These are phyloP conservation scores for Jatropha multifida DNA, from an alignment of 441 rosid species.

Conservation along the genomic window DNA sequence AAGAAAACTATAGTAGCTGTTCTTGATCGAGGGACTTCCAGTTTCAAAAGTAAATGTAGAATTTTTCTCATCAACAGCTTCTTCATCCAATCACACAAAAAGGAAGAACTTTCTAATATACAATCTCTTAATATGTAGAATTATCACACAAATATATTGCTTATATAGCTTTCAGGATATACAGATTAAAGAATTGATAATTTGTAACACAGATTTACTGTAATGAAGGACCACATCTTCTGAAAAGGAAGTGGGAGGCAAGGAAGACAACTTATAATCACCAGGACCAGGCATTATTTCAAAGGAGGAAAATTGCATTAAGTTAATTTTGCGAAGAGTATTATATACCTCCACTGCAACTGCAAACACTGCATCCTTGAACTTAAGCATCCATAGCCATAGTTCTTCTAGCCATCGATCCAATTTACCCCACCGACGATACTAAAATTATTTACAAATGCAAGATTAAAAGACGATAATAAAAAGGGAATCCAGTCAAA, in stretches of 20 bases:
- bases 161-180: not conserved
- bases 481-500: not conserved
- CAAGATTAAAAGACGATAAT: not conserved
- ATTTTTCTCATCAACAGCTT: not conserved
- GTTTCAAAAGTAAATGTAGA: constrained; percentile 1
- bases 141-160: not conserved
- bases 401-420: constrained; percentile 83
- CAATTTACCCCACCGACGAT: constrained; percentile 65
- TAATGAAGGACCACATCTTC: not conserved
- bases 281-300: not conserved
- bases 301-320: not conserved
- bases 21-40: not conserved
- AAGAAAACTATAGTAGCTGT: not conserved
- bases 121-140: not conserved
- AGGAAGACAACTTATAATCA: not conserved
- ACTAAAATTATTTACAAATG: constrained; percentile 42
- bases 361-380: constrained; percentile 72
- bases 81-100: not conserved
- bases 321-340: constrained; percentile 10
- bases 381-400: constrained; percentile 86
- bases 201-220: not conserved
- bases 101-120: not conserved
- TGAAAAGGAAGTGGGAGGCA: not conserved
- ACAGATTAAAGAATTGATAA: not conserved
- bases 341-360: constrained; percentile 68